Evolutionary conservation across 441 rosid genomes (phyloP), one percentile per base, ranked within the genome.

Genomic region (Kokia cookei): DNA sequence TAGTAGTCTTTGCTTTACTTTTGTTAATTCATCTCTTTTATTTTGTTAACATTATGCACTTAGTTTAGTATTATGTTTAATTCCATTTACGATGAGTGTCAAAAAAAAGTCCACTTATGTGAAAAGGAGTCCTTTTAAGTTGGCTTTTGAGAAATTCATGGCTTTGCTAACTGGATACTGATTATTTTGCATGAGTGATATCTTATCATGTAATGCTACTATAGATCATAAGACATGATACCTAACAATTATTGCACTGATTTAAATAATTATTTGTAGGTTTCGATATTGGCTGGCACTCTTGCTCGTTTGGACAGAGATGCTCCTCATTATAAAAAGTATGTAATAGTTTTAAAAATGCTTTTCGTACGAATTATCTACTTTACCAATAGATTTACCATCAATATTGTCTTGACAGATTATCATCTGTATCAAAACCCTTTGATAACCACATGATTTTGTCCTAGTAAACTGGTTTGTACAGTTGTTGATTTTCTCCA

Each of bases 241-340:
- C 14, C 64, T 70, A 22, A 70, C 64, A 22, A 50, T 70, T 70
- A 19, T 22, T 55, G 5, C 15, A 26, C 24, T 78, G 40, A 61
- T 45, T 69, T 79, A 66, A 67, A 29, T 77, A 69, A 76, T 76
- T 77, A 74, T 75, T 85, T 79, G 78, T 90, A 95, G 99, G 97
- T 96, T 69, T 96, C 98, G 24, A 93, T 96, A 80, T 86, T 96
- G 84, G 96, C 99, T 62, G 99, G 99, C 37, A 96, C 98, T 75
- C 89, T 93, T 76, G 97, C 97, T 69, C 97, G 99, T 80, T 85
- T 93, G 90, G 99, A 96, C 80, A 87, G 99, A 73, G 97, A 93
- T 85, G 98, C 97, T 82, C 99, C 98, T 75, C 90, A 83, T 51
- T 96, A 93, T 80, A 90, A 84, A 82, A 93, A 89, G 98, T 96